Base-by-base conservation (phyloP, 345 rosid species). In the Sonneratia caseolaris region DNA sequence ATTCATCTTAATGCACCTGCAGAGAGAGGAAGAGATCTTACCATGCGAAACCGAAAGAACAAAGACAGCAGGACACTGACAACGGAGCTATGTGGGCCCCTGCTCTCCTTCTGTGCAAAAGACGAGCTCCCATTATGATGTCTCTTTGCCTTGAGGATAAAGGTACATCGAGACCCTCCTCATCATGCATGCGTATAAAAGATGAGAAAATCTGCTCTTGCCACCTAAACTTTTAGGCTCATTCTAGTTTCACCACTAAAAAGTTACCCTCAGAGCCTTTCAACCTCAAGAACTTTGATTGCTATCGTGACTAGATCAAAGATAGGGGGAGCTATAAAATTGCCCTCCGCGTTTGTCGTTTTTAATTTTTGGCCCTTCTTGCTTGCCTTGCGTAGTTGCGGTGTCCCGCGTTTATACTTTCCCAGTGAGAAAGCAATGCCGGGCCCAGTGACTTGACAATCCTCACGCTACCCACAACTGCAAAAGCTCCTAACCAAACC, bases 401-500 rank as follows among this genome's bases (percentile, higher is more conserved):
- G 32, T 27, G 55, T 15, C 21, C 42, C 35, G 68, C 40, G 22
- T 6, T 21, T 16, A 68, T 68, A 8, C 51, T 24, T 68, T 37
- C 32, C 70, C 36, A 19, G 32, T 2, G 32, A 42, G 70, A 43
- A 68, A 68, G 70, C 53, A 68, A 42, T 32, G 15, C 27, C 27
- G 10, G 37, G 48, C 69, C 69, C 48, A 7, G 7, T 19, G 16
- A 32, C 43, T 40, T 42, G 21, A 68, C 47, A 21, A 68, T 6
- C 15, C 27, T n/a, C 70, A 68, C 70, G 70, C 53, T 8, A 68
- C 42, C 35, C 53, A 36, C 42, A 47, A 68, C 47, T 43, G 35
- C 70, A 40, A 68, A 42, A 68, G 53, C 70, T 42, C 37, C 49
- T 0, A 8, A 43, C 70, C 70, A 42, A 21, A 68, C 53, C 70